Conservation (phyloP, 352 stramenopile genomes). For the Elongisporangium senticosum region DNA sequence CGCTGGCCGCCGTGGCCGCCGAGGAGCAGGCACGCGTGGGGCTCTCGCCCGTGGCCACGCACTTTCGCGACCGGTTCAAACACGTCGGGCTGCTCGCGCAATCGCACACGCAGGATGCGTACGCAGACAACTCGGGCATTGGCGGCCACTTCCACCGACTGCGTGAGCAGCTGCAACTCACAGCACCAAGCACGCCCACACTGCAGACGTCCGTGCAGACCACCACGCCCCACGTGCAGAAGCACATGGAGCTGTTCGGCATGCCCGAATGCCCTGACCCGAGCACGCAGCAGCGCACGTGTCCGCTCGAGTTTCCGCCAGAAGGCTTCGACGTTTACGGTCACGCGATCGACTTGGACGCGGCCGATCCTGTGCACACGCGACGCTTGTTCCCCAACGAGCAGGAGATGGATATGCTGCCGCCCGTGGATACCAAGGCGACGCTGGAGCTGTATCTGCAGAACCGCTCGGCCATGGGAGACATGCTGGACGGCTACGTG, state of each 20-base stretch:
- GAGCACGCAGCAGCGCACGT: slow-evolving; percentile 8
- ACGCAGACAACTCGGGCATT: slow-evolving; percentile 24
- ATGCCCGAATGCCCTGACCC: background rate
- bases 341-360: slow-evolving; percentile 17
- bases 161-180: slow-evolving; percentile 29
- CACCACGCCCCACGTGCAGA: background rate
- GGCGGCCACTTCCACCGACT: slow-evolving; percentile 59
- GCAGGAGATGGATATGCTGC: slow-evolving; percentile 47
- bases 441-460: slow-evolving; percentile 49
- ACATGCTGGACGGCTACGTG: slow-evolving; percentile 68
- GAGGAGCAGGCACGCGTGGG: slow-evolving; percentile 32
- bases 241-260: background rate
- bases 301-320: slow-evolving; percentile 23
- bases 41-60: slow-evolving; percentile 39
- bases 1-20: slow-evolving; percentile 18
- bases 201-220: background rate
- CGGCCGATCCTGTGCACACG: background rate
- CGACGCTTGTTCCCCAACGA: slow-evolving; percentile 40
- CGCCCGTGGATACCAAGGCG: slow-evolving; percentile 55
- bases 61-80: slow-evolving; percentile 68
- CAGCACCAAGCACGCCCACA: background rate
- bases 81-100: slow-evolving; percentile 45
- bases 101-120: slow-evolving; percentile 24
- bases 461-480: slow-evolving; percentile 46
- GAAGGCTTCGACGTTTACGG: slow-evolving; percentile 34